Base-by-base conservation (phyloP, 306 rosid species). In the Lagenaria siceraria region DNA sequence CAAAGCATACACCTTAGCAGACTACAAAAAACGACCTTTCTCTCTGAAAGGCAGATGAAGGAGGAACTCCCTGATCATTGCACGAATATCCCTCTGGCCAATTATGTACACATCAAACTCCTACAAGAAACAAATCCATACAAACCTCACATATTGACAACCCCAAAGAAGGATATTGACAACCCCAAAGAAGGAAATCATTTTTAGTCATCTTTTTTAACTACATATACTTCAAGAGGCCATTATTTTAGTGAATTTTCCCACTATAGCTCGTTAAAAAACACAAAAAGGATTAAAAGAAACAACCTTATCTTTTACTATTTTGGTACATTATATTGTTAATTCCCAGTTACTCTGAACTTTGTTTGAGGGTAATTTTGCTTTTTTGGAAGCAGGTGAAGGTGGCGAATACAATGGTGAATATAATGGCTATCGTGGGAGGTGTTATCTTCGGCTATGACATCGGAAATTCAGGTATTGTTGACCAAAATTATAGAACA, bases 381-480 rank as follows among this genome's bases (percentile, higher is more conserved):
- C 22, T n/a, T 25, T 71, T 15, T 71, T 71, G 56, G 15, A 25
- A 46, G 76, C 81, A 56, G 71, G 69, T 27, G 75, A 80, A 60
- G 82, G 82, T 10, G 80, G 18, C 15, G 74, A 62, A 38, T 90
- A 90, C 81, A 88, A 74, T 43, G 96, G 89, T 38, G 85, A 70
- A 82, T 22, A 83, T 83, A 84, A 54, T 86, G 73, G 91, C 93
- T 49, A 89, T 88, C 74, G 82, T 66, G 40, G 91, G 91, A 60
- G 93, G 93, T 18, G 79, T 87, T 18, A 87, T 89, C 81, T 89
- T 85, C 6, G 93, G 91, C 75, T 89, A 89, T 49, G 93, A 89
- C 19, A 84, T 84, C 48, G 93, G 93, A 78, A 89, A 85, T 77
- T 84, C 93, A 82, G 91, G 92, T 85, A 27, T 61, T 40, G 36